Conservation (phyloP, 345 rosid genomes). For the Firmiana major region DNA sequence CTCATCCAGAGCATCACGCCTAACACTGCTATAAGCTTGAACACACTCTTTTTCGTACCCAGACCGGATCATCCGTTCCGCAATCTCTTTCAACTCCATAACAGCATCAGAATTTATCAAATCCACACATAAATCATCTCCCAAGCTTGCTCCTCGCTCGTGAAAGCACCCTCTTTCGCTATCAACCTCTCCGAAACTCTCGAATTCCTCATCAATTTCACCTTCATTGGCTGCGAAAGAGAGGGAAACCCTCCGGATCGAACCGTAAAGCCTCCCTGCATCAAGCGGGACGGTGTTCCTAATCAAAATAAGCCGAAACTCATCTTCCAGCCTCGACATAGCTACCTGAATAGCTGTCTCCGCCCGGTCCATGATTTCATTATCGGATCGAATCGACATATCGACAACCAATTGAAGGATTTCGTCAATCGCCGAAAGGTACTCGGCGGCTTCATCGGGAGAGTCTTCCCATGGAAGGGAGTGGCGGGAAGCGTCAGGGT, state of each 20-base stretch:
- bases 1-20: conserved; percentile 86
- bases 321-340: conserved; percentile 91
- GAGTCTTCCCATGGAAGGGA: conserved; percentile 63
- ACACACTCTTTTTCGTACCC: conserved; percentile 96
- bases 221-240: conserved; percentile 56
- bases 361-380: conserved; percentile 67
- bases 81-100: conserved; percentile 68
- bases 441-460: conserved; percentile 62
- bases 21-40: conserved; percentile 71
- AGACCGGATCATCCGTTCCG: conserved; percentile 80
- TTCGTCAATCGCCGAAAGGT: conserved; percentile 71
- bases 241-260: conserved; percentile 69
- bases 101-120: conserved; percentile 64
- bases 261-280: conserved; percentile 66
- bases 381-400: conserved; percentile 40
- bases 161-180: conserved; percentile 60
- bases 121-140: conserved; percentile 74
- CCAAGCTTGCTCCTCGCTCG: conserved; percentile 82
- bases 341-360: conserved; percentile 83
- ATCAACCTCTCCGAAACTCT: conserved; percentile 66
- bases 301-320: conserved; percentile 73
- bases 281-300: conserved; percentile 82
- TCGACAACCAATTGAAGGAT: conserved; percentile 53
- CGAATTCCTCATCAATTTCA: conserved; percentile 66
- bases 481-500: conserved; percentile 43